These are phyloP conservation scores for Suhomyces coccinellae DNA, from an alignment of 1,139 yeast genomes.

Conservation along the genomic window DNA sequence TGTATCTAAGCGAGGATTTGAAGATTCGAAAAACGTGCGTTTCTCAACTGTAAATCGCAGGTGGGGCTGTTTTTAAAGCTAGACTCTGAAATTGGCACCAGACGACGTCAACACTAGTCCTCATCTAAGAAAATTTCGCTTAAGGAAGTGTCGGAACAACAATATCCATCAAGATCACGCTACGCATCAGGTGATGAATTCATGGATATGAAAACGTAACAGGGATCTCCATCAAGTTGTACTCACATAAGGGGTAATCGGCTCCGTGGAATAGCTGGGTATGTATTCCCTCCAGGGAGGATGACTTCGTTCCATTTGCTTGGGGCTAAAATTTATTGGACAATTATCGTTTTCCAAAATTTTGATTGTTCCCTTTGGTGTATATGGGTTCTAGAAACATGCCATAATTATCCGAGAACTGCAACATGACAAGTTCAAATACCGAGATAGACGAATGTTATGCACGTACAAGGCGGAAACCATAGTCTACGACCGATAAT, in stretches of 20 bases:
- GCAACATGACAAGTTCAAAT: not conserved
- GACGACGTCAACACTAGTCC: not conserved
- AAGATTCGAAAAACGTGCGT: conserved; percentile 2
- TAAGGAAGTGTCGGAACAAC: not conserved
- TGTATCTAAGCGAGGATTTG: conserved; percentile 1
- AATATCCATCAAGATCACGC: not conserved
- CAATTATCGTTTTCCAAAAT: no score
- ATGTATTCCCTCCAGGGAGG: no score
- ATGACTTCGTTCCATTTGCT: no score
- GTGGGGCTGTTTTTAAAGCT: conserved; percentile 1
- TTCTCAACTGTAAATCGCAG: not conserved
- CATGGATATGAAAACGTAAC: no score
- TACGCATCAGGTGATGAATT: not conserved
- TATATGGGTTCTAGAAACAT: not conserved
- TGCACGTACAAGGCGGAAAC: no score
- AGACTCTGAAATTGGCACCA: not conserved
- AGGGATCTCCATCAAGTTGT: no score
- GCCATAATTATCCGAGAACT: not conserved
- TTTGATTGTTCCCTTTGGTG: no score
- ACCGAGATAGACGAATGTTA: not conserved
- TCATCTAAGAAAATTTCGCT: not conserved
- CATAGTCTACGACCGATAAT: no score
- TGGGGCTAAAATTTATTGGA: no score
- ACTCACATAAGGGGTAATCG: no score
- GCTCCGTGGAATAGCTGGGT: no score